These are phyloP conservation scores for Paxillus rubicundulus DNA, from an alignment of 768 basidiomycete species.

Conservation along the genomic window DNA sequence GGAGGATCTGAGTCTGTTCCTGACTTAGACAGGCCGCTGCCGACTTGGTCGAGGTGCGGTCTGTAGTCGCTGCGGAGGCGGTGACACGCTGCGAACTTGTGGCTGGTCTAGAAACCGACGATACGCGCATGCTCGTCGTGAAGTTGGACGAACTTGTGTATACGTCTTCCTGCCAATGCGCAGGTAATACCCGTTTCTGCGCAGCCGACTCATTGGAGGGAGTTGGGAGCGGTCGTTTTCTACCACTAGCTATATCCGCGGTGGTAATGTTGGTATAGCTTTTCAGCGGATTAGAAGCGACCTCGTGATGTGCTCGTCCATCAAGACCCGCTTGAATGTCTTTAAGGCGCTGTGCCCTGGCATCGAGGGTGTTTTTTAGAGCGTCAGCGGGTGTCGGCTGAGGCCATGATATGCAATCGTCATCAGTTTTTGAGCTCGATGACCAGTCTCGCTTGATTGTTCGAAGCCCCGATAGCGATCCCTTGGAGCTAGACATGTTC, in stretches of 20 bases:
- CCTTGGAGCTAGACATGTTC: constrained; percentile 33
- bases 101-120: constrained; percentile 14
- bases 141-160: constrained; percentile 38
- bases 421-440: constrained; percentile 35
- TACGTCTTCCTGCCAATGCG: constrained; percentile 43
- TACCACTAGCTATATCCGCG: constrained; percentile 23
- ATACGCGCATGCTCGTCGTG: constrained; percentile 6
- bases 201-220: constrained; percentile 26
- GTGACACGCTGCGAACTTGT: constrained; percentile 7
- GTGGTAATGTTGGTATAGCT: constrained; percentile 13
- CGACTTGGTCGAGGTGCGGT: constrained; percentile 19
- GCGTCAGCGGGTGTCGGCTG: constrained; percentile 28
- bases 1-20: constrained; percentile 84
- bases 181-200: constrained; percentile 61
- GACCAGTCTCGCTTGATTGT: constrained; percentile 66
- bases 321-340: constrained; percentile 59
- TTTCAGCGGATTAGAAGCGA: constrained; percentile 9
- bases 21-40: constrained; percentile 65
- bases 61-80: not conserved
- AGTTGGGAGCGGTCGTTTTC: constrained; percentile 32
- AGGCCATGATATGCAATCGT: constrained; percentile 41
- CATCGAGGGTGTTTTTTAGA: constrained; percentile 20
- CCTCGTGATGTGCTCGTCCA: constrained; percentile 35
- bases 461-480: constrained; percentile 56
- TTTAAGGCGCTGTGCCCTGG: constrained; percentile 44